Conservation (phyloP, 2,329 filamentous ascomycete species). For the Cladophialophora chaetospira region DNA sequence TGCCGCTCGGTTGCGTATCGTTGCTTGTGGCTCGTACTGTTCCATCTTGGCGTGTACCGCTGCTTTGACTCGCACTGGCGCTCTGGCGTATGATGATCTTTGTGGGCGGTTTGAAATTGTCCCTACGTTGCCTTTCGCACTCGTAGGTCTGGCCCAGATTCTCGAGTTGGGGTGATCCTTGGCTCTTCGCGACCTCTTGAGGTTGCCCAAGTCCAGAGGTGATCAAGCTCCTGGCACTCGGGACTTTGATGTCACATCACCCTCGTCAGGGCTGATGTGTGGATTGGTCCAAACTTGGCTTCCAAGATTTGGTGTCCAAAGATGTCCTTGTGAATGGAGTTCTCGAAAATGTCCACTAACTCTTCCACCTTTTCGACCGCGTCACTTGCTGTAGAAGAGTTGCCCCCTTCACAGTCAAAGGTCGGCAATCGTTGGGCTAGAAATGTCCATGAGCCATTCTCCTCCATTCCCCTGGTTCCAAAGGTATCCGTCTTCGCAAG, state of each 20-base stretch:
- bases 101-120: neutral
- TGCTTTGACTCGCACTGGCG: neutral
- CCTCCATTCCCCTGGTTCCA: neutral
- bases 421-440: neutral
- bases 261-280: conserved; percentile 1
- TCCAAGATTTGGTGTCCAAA: neutral
- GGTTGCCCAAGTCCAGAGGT: conserved; percentile 10
- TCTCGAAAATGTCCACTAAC: neutral
- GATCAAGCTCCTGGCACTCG: conserved; percentile 13
- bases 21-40: no score
- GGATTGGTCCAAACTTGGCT: neutral
- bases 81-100: neutral
- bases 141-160: neutral
- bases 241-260: neutral
- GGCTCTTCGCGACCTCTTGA: neutral
- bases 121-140: neutral
- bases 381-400: neutral
- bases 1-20: no score
- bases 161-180: neutral
- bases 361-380: neutral
- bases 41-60: neutral
- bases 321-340: neutral
- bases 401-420: neutral
- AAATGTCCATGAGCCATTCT: neutral
- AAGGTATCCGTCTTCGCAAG: neutral